Evolutionary conservation across 768 basidiomycete genomes (phyloP).

Genomic region (Leccinum truebloodii): DNA sequence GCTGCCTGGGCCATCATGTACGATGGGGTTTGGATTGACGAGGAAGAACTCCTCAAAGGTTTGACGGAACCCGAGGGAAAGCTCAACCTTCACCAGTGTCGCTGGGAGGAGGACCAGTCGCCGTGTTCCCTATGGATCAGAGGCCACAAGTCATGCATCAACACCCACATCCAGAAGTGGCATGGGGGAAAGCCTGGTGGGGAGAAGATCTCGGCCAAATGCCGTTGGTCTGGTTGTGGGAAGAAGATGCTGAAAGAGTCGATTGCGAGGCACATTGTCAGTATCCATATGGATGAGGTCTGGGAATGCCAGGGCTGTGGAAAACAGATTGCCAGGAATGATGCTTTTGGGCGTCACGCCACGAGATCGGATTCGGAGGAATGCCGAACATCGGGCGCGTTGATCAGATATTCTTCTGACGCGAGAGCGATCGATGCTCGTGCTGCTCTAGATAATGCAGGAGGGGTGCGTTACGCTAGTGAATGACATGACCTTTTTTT

Average conservation of each 20-base stretch:
- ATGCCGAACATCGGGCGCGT: slow-evolving; percentile 11
- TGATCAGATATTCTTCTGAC: slow-evolving; percentile 12
- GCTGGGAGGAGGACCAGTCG: too few relatives aligned
- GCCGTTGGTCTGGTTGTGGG: slow-evolving; percentile 18
- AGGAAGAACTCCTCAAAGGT: slow-evolving; percentile 12
- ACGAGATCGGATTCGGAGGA: background rate
- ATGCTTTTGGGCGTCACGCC: slow-evolving; percentile 12
- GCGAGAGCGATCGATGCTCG: slow-evolving; percentile 5
- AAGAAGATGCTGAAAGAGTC: slow-evolving; percentile 27
- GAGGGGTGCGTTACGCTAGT: background rate
- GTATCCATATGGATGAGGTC: slow-evolving; percentile 18
- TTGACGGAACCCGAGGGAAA: background rate
- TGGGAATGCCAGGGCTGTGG: slow-evolving; percentile 18
- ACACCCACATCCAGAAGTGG: background rate
- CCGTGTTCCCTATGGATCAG: too few relatives aligned
- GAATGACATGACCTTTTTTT: background rate
- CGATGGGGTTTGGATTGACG: slow-evolving; percentile 12
- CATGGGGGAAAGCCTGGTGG: slow-evolving; percentile 11
- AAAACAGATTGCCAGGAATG: slow-evolving; percentile 12
- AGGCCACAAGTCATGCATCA: too few relatives aligned
- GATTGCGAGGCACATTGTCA: slow-evolving; percentile 17
- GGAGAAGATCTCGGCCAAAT: slow-evolving; percentile 9
- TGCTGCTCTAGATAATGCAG: slow-evolving; percentile 8
- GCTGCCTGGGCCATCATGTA: slow-evolving; percentile 7
- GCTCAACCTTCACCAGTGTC: too few relatives aligned